Percentiles rank a stretch among this genome's conserved stretches.
These are phyloP conservation scores for Tulasnella sp. DNA, from an alignment of 768 basidiomycete species.

Conservation along the genomic window DNA sequence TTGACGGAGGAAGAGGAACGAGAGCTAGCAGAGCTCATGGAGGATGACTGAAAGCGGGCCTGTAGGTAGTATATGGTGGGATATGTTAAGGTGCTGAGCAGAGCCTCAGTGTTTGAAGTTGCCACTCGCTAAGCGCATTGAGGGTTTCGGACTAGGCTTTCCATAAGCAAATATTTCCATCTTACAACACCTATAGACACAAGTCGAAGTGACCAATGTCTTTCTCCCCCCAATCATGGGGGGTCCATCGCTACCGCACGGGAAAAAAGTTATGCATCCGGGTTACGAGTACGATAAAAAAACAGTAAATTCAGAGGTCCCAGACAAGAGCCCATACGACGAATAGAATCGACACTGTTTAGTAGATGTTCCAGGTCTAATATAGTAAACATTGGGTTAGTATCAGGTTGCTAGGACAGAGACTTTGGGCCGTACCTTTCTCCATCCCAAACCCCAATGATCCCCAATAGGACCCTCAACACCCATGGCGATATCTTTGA, in stretches of 20 bases:
- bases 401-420: not conserved
- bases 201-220: too few species aligned
- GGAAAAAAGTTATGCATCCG: not conserved
- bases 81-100: too few species aligned
- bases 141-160: too few species aligned
- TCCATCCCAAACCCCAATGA: constrained; percentile 79
- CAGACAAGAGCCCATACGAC: not conserved
- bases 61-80: too few species aligned
- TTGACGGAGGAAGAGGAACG: constrained; percentile 89
- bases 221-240: not conserved
- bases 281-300: not conserved
- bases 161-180: too few species aligned
- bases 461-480: constrained; percentile 86
- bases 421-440: constrained; percentile 52
- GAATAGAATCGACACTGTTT: constrained; percentile 21
- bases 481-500: constrained; percentile 85
- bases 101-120: not conserved
- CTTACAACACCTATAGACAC: too few species aligned
- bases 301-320: not conserved
- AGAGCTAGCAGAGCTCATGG: constrained; percentile 82
- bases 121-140: not conserved
- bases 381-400: not conserved
- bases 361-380: constrained; percentile 43
- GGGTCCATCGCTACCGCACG: not conserved
- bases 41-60: constrained; percentile 34